phyloP scores from a whole-genome alignment of 768 basidiomycete genomes.

The Tephrocybe sp. region DNA sequence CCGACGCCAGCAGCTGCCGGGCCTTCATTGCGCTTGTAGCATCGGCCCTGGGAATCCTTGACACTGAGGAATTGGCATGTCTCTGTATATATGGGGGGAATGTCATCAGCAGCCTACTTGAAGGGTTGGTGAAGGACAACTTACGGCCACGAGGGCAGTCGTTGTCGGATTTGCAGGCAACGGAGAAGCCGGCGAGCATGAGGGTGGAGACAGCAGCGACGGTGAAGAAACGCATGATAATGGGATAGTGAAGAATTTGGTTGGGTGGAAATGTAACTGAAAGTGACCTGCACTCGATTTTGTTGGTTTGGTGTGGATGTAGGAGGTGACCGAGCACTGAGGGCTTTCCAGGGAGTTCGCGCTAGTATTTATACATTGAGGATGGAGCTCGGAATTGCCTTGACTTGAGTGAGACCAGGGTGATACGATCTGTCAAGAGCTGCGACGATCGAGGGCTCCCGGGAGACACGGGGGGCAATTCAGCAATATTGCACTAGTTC shows the following conservation, averaged over 20 bases:
- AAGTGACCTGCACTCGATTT: slow-evolving; percentile 6
- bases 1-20: neutral
- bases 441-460: too few relatives aligned
- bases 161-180: neutral
- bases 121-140: neutral
- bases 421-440: neutral
- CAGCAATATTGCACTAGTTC: too few relatives aligned
- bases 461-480: too few relatives aligned
- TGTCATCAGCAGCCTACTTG: neutral
- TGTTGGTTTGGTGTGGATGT: neutral
- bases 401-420: neutral
- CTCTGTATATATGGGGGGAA: neutral
- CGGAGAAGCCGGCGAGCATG: neutral
- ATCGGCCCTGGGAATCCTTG: neutral
- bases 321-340: neutral
- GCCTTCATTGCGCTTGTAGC: neutral
- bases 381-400: neutral
- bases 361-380: neutral
- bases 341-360: neutral
- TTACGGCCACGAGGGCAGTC: neutral
- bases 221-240: slow-evolving; percentile 2
- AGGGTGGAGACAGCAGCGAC: neutral
- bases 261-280: neutral
- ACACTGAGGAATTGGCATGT: neutral
- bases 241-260: neutral